phyloP scores from a whole-genome alignment of 805 yeast species.

The Pichia pseudocactophila region DNA sequence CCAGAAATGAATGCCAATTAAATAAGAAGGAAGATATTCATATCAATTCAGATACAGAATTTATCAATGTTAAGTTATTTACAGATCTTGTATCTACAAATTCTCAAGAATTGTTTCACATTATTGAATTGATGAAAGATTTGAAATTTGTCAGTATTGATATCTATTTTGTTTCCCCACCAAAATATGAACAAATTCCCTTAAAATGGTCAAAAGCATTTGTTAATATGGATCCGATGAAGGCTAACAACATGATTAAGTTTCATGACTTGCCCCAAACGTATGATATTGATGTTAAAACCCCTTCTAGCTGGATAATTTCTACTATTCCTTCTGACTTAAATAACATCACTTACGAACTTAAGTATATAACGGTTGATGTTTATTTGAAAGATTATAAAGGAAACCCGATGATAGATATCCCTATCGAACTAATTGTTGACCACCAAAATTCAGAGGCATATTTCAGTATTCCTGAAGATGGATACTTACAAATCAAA shows the following conservation, averaged over 20 bases:
- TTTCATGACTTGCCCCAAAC: conserved; percentile 45
- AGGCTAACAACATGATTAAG: conserved; percentile 13
- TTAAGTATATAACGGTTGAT: conserved; percentile 55
- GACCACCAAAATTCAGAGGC: conserved; percentile 39
- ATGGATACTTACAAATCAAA: conserved; percentile 78
- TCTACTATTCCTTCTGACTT: conserved; percentile 26
- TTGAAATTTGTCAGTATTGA: conserved; percentile 45
- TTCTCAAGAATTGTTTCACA: conserved; percentile 53
- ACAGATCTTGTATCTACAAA: conserved; percentile 66
- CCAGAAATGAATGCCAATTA: no score
- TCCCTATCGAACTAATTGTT: conserved; percentile 35
- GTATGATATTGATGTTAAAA: conserved; percentile 48
- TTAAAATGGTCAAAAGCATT: no score
- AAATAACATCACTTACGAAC: conserved; percentile 35
- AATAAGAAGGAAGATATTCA: not conserved
- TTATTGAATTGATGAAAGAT: conserved; percentile 30
- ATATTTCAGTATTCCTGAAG: no score
- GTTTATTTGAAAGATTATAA: conserved; percentile 48
- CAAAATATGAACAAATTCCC: not conserved
- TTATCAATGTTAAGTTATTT: conserved; percentile 47
- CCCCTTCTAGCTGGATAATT: conserved; percentile 63
- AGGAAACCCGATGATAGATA: conserved; percentile 41
- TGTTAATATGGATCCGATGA: conserved; percentile 19
- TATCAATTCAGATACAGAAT: conserved; percentile 2
- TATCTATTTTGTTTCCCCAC: conserved; percentile 48